Base-by-base conservation (phyloP, 805 yeast species). In the Metschnikowia colocasiae region DNA sequence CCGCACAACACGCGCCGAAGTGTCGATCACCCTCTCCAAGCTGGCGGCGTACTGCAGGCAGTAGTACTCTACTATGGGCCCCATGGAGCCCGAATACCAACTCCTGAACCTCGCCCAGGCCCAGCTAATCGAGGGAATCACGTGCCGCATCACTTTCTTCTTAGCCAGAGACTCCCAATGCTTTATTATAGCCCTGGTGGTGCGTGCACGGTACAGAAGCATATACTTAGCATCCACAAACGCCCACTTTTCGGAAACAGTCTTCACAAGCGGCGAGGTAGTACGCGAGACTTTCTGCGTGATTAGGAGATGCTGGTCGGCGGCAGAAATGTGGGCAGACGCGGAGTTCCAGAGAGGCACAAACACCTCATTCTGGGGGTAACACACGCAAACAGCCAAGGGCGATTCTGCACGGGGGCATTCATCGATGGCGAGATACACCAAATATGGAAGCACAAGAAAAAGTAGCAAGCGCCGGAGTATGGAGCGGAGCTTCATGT, bases 1-100 rank as follows among this genome's bases (percentile, higher is more conserved):
- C 26, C 43, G 46, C 12, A 33, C 43, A 7, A 29, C 13, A 4
- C 27, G 38, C 23, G 26, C 18, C 3, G 38, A 16, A 7, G 48
- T 22, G 39, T 51, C 55, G 7, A 46, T 51, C 1, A 42, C 29
- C 19, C 47, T 32, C 26, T 44, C 53, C 47, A 49, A 22, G 15
- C 36, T 12, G 45, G 40, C 37, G 37, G 48, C 46, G 43, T 49
- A 53, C 32, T 44, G 37, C 26, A 37, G 47, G 15, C 47, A 31
- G 31, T 51, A 51, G 46, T 48, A 51, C 27, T 42, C 45, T n/a
- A 46, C 50, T 25, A 47, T 29, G 3, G 58, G 58, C 8, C 31
- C 46, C 25, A 48, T 15, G 31, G 36, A 40, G 9, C 39, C 45
- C 22, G 36, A n/a, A 39, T 51, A 51, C 36, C 45, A 34, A 31